A percentile compares a stretch with the other conserved stretches of the same genome.
Evolutionary conservation across 2,329 filamentous ascomycete genomes (phyloP).

Genomic region (Venturia pyrina): DNA sequence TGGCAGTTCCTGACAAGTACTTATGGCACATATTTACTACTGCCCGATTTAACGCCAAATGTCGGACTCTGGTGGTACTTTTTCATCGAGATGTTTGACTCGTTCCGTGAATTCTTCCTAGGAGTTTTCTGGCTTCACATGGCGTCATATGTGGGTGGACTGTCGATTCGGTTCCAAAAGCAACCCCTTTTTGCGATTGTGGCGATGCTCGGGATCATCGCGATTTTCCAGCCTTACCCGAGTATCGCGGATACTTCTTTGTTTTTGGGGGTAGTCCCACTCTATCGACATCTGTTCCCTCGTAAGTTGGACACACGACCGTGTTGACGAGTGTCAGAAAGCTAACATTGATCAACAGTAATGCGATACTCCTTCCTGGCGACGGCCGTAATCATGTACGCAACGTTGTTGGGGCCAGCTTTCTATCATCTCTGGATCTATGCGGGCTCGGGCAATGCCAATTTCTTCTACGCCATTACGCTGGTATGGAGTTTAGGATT

Average conservation of each 20-base stretch:
- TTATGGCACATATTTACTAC: conserved; percentile 83
- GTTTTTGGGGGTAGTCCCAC: conserved; percentile 70
- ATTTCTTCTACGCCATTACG: conserved; percentile 99
- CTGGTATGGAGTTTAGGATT: conserved; percentile 94
- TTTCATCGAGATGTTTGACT: conserved; percentile 99
- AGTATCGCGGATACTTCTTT: conserved; percentile 83
- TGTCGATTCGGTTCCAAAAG: conserved; percentile 70
- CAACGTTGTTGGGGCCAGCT: conserved; percentile 78
- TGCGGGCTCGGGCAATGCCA: conserved; percentile 92
- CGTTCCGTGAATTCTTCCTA: conserved; percentile 92
- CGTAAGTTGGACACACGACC: conserved; percentile 36
- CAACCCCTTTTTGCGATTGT: conserved; percentile 82
- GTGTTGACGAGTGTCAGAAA: neutral
- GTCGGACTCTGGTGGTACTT: conserved; percentile 99
- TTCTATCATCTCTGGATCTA: conserved; percentile 99
- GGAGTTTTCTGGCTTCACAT: conserved; percentile 97
- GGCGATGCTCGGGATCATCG: conserved; percentile 78
- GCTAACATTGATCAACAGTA: conserved; percentile 40
- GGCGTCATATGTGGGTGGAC: conserved; percentile 74
- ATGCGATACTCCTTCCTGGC: conserved; percentile 92
- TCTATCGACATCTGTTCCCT: conserved; percentile 88
- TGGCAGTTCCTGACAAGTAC: conserved; percentile 85
- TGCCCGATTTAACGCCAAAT: conserved; percentile 90
- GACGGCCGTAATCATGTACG: conserved; percentile 73
- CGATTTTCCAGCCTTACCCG: conserved; percentile 95